A percentile compares a stretch with the other conserved stretches of the same genome.
These are phyloP conservation scores for Bocquillonia castaneifolia DNA, from an alignment of 441 rosid species.

Conservation along the genomic window DNA sequence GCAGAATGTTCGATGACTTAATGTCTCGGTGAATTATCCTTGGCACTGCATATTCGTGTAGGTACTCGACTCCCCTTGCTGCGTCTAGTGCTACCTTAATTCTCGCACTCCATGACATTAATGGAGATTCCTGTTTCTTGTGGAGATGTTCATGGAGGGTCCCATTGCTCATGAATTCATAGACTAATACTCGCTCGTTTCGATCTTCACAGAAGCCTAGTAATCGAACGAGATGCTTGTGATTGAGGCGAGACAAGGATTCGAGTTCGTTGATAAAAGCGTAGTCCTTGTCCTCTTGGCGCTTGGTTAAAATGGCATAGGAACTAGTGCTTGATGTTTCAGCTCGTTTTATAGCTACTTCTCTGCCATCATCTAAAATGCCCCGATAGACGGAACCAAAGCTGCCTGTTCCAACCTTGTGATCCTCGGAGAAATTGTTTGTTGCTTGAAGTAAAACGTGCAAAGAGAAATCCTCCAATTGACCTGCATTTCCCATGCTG, in stretches of 20 bases:
- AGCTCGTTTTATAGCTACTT: slow-evolving; percentile 74
- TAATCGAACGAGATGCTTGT: slow-evolving; percentile 63
- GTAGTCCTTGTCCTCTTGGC: slow-evolving; percentile 51
- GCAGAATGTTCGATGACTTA: slow-evolving; percentile 69
- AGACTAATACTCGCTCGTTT: slow-evolving; percentile 52
- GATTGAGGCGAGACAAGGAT: slow-evolving; percentile 64
- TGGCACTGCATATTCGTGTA: slow-evolving; percentile 62
- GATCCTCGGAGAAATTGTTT: slow-evolving; percentile 45
- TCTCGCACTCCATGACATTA: slow-evolving; percentile 56
- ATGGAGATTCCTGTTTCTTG: slow-evolving; percentile 36
- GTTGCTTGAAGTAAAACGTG: slow-evolving; percentile 43
- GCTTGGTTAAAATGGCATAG: slow-evolving; percentile 26
- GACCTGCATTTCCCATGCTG: slow-evolving; percentile 56
- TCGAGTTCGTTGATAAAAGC: slow-evolving; percentile 74
- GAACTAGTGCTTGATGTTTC: slow-evolving; percentile 32
- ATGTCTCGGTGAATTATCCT: slow-evolving; percentile 77
- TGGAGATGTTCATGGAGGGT: slow-evolving; percentile 72
- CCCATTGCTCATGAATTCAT: slow-evolving; percentile 62
- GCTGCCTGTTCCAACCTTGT: slow-evolving; percentile 62
- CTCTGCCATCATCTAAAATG: slow-evolving; percentile 47
- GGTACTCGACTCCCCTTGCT: slow-evolving; percentile 68
- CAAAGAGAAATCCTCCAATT: slow-evolving; percentile 55
- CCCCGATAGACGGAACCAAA: slow-evolving; percentile 69
- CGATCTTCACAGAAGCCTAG: slow-evolving; percentile 62
- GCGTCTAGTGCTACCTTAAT: slow-evolving; percentile 63